Conservation (phyloP, 257 asterid genomes). For the Lantana camara region DNA sequence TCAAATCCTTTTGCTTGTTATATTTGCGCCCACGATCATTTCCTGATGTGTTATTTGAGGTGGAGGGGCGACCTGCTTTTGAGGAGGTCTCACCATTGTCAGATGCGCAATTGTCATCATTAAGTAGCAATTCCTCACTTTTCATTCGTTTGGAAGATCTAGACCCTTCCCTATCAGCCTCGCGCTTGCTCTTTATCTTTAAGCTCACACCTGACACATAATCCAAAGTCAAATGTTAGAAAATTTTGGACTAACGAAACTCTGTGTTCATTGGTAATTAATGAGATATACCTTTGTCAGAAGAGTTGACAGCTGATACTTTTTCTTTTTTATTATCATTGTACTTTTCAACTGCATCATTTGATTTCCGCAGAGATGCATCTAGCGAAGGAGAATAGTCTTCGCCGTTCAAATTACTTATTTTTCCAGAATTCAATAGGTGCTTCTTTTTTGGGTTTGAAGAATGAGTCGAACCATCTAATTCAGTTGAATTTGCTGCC, state of each 20-base stretch:
- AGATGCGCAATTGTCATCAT: conserved; percentile 58
- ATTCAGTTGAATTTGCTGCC: conserved; percentile 42
- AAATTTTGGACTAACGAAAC: conserved; percentile 15
- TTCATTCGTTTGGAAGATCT: conserved; percentile 71
- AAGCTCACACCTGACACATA: conserved; percentile 46
- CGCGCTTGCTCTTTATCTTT: conserved; percentile 60
- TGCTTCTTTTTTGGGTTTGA: conserved; percentile 52
- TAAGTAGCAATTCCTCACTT: conserved; percentile 49
- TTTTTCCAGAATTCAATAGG: conserved; percentile 42
- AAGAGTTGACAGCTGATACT: conserved; percentile 42
- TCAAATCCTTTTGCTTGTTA: conserved; percentile 45
- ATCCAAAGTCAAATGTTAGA: conserved; percentile 9
- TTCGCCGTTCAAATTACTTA: conserved; percentile 43
- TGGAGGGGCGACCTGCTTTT: conserved; percentile 57
- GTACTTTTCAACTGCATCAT: conserved; percentile 44
- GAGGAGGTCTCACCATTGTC: conserved; percentile 54
- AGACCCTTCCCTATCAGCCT: conserved; percentile 53
- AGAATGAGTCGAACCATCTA: conserved; percentile 57
- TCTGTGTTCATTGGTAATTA: conserved; percentile 13
- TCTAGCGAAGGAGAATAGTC: conserved; percentile 46
- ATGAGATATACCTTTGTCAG: conserved; percentile 62
- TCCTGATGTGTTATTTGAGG: conserved; percentile 47
- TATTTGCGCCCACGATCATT: conserved; percentile 40
- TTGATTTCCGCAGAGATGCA: conserved; percentile 44
- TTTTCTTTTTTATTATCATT: conserved; percentile 50